These are phyloP conservation scores for Clavispora santaluciae DNA, from an alignment of 805 yeast species.

Conservation along the genomic window DNA sequence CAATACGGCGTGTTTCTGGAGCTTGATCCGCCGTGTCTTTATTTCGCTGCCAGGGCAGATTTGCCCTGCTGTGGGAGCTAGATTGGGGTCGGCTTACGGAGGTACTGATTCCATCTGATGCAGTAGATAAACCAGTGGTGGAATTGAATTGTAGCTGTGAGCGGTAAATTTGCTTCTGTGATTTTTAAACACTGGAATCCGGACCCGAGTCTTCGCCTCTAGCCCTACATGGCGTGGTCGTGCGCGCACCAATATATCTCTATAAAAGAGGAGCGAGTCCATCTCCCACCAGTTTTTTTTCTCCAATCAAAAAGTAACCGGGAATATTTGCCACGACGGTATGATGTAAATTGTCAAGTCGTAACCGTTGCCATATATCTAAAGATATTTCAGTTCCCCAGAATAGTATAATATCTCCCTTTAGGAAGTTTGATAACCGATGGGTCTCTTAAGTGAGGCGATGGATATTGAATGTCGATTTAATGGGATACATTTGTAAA, in stretches of 20 bases:
- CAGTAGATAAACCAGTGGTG: too few species aligned
- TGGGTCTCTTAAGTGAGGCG: conserved; percentile 48
- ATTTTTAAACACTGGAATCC: too few species aligned
- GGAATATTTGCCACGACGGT: conserved; percentile 69
- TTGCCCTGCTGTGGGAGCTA: too few species aligned
- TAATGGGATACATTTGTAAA: conserved; percentile 35
- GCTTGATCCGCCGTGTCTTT: too few species aligned
- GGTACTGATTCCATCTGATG: too few species aligned
- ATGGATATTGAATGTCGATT: conserved; percentile 59
- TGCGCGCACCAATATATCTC: conserved; percentile 7
- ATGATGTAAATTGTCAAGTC: conserved; percentile 56
- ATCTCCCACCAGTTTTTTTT: conserved; percentile 18
- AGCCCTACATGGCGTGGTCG: conserved; percentile 6
- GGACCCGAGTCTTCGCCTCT: too few species aligned
- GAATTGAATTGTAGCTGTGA: too few species aligned
- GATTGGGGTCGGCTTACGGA: too few species aligned
- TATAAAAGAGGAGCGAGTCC: conserved; percentile 11
- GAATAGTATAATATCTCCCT: conserved; percentile 40
- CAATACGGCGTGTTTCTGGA: too few species aligned
- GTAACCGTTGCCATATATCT: conserved; percentile 57
- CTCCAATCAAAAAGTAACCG: conserved; percentile 56
- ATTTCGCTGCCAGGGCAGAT: too few species aligned
- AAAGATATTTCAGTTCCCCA: conserved; percentile 44
- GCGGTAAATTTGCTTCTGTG: too few species aligned
- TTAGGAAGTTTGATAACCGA: conserved; percentile 59